Evolutionary conservation across 805 yeast genomes (phyloP).

Genomic region (Zygosaccharomyces rouxii): DNA sequence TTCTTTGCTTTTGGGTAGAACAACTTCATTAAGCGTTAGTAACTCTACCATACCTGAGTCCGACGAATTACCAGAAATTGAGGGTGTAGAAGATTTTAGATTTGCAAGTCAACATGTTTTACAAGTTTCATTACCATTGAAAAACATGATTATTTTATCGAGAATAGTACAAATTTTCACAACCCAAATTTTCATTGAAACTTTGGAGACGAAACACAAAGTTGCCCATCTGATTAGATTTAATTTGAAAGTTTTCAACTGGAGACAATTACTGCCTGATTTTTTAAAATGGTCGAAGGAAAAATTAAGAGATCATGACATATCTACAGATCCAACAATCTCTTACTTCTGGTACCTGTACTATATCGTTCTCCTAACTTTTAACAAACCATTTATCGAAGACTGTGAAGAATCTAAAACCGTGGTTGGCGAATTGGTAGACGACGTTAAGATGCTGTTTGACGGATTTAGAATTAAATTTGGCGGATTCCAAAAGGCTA

Average conservation of each 20-base stretch:
- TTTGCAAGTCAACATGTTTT: constrained; percentile 34
- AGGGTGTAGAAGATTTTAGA: constrained; percentile 57
- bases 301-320: constrained; percentile 40
- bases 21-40: constrained; percentile 48
- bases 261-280: constrained; percentile 49
- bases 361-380: constrained; percentile 53
- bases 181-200: constrained; percentile 33
- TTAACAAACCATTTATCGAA: constrained; percentile 57
- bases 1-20: constrained; percentile 55
- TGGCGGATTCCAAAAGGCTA: constrained; percentile 24
- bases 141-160: constrained; percentile 44
- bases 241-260: constrained; percentile 46
- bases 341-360: constrained; percentile 53
- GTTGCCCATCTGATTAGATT: constrained; percentile 39
- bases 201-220: constrained; percentile 35
- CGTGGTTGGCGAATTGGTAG: constrained; percentile 30
- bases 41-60: constrained; percentile 60
- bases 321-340: constrained; percentile 47
- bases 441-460: constrained; percentile 29
- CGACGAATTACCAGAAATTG: constrained; percentile 55
- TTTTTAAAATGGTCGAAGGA: constrained; percentile 47
- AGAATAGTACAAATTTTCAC: constrained; percentile 37
- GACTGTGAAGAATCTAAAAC: constrained; percentile 29
- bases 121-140: constrained; percentile 35
- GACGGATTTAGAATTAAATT: constrained; percentile 28